Evolutionary conservation across 305 asterid species (phyloP), one percentile per base, ranked within the genome.

Genomic region (Fraxinus floribunda): DNA sequence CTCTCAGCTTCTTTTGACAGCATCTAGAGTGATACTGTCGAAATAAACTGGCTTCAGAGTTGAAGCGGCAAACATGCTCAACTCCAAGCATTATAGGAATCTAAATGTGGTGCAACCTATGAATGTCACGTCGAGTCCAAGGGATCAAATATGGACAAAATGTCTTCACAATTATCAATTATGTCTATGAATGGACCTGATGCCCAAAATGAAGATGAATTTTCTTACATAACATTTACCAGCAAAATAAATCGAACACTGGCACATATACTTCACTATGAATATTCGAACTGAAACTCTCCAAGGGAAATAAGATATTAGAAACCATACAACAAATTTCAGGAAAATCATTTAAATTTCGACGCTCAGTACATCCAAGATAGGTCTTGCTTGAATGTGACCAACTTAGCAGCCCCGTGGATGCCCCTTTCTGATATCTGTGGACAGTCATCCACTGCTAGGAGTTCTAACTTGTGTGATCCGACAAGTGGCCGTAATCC

Each of bases 391-490:
- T 86, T 93, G 87, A 91, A 93, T 75, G 84, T 68, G n/a, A 92
- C 89, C 0, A 86, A 82, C 81, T 87, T 87, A n/a, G 95, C 97
- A 76, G 89, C 91, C 64, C 97, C 93, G 68, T 87, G 93, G 29
- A 91, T 84, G 1, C 93, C 92, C 75, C 91, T 85, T 74, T 90
- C 94, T n/a, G 98, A 93, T 79, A 93, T 86, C 85, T 87, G 95
- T 0, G 98, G 97, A 79, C 98, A 93, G 83, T 88, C 94, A 76
- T 92, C 95, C 34, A 94, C 97, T 16, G 83, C 86, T 36, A 94
- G 81, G 26, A 80, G 15, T 38, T 85, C 86, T 82, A 94, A 78
- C 79, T 90, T 93, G 80, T 83, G 86, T 6, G 92, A 83, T 49
- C 93, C 94, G 0, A 90, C 87, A 4, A 94, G 88, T 30, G 89